phyloP scores from a whole-genome alignment of 1,284 basidiomycete species.

The Marasmius fiardii region DNA sequence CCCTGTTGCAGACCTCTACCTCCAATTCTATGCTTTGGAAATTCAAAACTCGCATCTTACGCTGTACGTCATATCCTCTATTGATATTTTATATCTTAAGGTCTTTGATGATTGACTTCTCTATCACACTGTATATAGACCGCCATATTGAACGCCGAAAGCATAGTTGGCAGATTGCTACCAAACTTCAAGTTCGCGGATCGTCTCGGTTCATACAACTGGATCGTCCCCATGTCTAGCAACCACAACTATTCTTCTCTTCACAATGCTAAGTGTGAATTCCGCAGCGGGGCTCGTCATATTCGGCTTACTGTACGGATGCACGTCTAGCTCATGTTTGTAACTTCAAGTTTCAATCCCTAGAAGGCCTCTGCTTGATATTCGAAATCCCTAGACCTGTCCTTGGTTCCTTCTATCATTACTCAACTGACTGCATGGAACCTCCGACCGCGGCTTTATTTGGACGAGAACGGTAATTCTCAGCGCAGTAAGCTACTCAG shows the following conservation, averaged over 20 bases:
- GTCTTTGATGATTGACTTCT: no score
- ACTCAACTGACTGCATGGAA: conserved; percentile 33
- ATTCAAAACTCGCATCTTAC: conserved; percentile 42
- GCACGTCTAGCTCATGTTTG: conserved; percentile 47
- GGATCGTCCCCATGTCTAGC: conserved; percentile 39
- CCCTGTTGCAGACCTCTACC: conserved; percentile 42
- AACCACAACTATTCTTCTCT: conserved; percentile 36
- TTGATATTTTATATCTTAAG: neutral
- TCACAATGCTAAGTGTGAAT: conserved; percentile 40
- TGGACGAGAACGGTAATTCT: conserved; percentile 39
- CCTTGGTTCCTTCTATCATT: conserved; percentile 45
- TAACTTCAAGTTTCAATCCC: conserved; percentile 9
- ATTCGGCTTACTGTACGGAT: conserved; percentile 45
- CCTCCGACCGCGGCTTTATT: conserved; percentile 10
- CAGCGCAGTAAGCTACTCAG: conserved; percentile 32
- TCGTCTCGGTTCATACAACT: conserved; percentile 40
- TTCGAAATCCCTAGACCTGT: conserved; percentile 35
- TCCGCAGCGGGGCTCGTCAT: conserved; percentile 32
- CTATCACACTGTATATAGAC: conserved; percentile 24
- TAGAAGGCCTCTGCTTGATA: neutral
- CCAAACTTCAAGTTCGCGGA: conserved; percentile 49
- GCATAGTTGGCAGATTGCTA: conserved; percentile 43
- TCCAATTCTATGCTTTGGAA: conserved; percentile 47
- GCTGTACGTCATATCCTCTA: conserved; percentile 27
- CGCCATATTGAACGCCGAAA: conserved; percentile 47